phyloP scores from a whole-genome alignment of 2,329 filamentous ascomycete genomes.

The Aspergillus aculeatinus region DNA sequence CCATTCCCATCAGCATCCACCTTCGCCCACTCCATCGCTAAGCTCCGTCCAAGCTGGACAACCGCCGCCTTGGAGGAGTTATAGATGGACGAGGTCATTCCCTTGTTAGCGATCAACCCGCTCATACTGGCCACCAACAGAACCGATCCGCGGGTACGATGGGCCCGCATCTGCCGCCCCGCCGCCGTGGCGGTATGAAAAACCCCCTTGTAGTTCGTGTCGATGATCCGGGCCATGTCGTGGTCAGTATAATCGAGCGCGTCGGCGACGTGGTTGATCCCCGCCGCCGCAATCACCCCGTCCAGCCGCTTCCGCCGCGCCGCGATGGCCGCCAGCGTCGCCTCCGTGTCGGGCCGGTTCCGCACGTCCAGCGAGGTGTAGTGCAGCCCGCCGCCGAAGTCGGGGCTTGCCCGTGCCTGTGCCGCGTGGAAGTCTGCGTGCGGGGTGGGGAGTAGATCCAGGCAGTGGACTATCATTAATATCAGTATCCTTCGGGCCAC shows the following conservation, averaged over 20 bases:
- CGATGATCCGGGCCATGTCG: slow-evolving; percentile 46
- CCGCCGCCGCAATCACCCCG: slow-evolving; percentile 45
- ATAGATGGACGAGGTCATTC: slow-evolving; percentile 46
- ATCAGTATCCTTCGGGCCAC: slow-evolving; percentile 1
- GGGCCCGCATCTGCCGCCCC: slow-evolving; percentile 50
- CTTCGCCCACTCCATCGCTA: slow-evolving; percentile 54
- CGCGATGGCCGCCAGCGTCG: slow-evolving; percentile 36
- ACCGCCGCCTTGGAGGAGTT: slow-evolving; percentile 57
- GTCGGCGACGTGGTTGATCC: slow-evolving; percentile 43
- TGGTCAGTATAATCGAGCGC: slow-evolving; percentile 45
- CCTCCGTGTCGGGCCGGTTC: slow-evolving; percentile 37
- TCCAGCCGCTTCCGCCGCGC: slow-evolving; percentile 38
- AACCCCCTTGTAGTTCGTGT: slow-evolving; percentile 52
- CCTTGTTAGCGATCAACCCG: slow-evolving; percentile 51
- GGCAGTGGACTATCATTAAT: slow-evolving; percentile 43
- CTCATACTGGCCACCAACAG: slow-evolving; percentile 54
- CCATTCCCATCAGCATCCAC: slow-evolving; percentile 27
- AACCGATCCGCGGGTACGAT: slow-evolving; percentile 52
- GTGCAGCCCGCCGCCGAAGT: slow-evolving; percentile 43
- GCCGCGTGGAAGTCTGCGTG: slow-evolving; percentile 44
- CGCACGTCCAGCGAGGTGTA: slow-evolving; percentile 50
- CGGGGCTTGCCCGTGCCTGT: slow-evolving; percentile 34
- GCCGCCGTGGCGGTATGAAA: slow-evolving; percentile 50
- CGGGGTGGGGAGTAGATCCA: slow-evolving; percentile 46
- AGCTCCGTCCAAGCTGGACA: slow-evolving; percentile 51